Conservation (phyloP, 495 filamentous ascomycete species). For the Monascus purpureus region DNA sequence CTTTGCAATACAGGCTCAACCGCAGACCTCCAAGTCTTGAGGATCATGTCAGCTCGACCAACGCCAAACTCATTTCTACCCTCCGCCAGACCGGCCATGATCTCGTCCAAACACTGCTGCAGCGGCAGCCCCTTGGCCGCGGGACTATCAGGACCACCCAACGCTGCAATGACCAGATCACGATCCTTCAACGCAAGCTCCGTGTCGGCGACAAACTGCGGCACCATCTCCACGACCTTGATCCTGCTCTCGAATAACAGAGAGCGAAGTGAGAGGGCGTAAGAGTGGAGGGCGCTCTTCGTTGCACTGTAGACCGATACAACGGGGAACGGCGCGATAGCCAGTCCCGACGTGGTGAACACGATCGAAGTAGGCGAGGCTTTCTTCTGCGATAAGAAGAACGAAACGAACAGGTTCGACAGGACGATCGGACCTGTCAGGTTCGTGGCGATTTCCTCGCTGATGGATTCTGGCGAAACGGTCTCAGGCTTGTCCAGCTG, state of each 20-base stretch:
- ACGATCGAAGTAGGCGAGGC: no score
- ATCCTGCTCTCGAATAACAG: constrained; percentile 8
- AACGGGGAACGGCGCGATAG: constrained; percentile 18
- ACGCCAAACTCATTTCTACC: no score
- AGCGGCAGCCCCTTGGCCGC: not conserved
- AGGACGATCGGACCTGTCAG: constrained; percentile 18
- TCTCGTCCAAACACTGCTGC: not conserved
- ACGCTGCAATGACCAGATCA: constrained; percentile 2
- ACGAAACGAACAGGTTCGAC: no score
- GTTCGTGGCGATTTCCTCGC: constrained; percentile 13
- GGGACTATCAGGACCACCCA: not conserved
- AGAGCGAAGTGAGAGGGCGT: constrained; percentile 10
- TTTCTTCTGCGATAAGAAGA: no score
- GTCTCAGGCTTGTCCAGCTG: constrained; percentile 11
- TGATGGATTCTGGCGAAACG: constrained; percentile 5
- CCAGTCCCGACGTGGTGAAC: no score
- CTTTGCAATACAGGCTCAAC: no score
- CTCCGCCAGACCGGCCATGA: constrained; percentile 36
- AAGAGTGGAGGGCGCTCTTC: constrained; percentile 17
- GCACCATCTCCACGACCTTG: constrained; percentile 11
- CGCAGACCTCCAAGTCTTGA: no score
- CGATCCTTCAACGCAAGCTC: constrained; percentile 14
- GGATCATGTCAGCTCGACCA: no score
- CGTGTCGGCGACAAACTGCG: constrained; percentile 26
- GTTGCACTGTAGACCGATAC: constrained; percentile 20